Evolutionary conservation across 2,329 filamentous ascomycete species (phyloP).

Genomic region (Claviceps monticola): DNA sequence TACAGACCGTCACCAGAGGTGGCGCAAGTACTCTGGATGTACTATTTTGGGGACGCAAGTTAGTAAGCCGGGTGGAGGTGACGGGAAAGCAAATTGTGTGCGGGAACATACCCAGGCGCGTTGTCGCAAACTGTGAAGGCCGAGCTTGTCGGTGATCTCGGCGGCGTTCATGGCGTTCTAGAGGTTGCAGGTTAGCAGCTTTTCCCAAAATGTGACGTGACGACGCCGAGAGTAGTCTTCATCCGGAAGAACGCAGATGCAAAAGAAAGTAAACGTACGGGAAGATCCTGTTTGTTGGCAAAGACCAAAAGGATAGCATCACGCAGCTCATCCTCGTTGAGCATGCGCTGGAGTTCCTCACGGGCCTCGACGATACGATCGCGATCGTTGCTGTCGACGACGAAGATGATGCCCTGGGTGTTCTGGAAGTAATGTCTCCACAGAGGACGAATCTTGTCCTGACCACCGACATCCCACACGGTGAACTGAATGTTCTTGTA

Average conservation of each 20-base stretch:
- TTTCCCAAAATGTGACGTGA: background rate
- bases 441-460: conserved; percentile 98
- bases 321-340: conserved; percentile 97
- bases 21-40: conserved; percentile 99
- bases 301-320: conserved; percentile 95
- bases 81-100: background rate
- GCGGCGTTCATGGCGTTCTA: conserved; percentile 99
- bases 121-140: conserved; percentile 96
- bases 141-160: conserved; percentile 99
- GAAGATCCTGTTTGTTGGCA: conserved; percentile 99
- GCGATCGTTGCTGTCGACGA: conserved; percentile 97
- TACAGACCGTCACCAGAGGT: conserved; percentile 99
- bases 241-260: background rate
- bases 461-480: conserved; percentile 99
- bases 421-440: conserved; percentile 99
- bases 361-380: conserved; percentile 95
- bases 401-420: conserved; percentile 99
- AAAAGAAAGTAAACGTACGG: conserved; percentile 44
- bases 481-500: conserved; percentile 99
- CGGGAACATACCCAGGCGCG: conserved; percentile 79
- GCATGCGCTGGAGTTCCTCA: conserved; percentile 93
- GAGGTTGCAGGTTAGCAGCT: conserved; percentile 6
- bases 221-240: background rate
- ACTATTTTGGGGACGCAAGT: conserved; percentile 37
- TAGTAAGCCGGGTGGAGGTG: conserved; percentile 1